A percentile compares a stretch with the other conserved stretches of the same genome.
Conservation (phyloP, 371 early-diverging fungal species). For the Apophysomyces trapeziformis region DNA sequence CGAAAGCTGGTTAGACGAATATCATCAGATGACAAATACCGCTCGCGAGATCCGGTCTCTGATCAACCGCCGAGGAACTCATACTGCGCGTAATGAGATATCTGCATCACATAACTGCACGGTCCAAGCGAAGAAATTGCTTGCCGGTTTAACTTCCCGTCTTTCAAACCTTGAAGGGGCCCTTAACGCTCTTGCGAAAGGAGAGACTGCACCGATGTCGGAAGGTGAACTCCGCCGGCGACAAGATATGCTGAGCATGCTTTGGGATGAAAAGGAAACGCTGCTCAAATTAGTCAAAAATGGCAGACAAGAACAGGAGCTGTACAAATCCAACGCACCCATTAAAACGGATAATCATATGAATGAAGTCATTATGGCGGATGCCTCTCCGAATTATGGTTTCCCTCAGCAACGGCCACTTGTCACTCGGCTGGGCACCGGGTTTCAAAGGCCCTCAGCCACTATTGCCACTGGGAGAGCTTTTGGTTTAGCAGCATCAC, state of each 20-base stretch:
- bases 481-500: constrained; percentile 65
- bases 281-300: constrained; percentile 55
- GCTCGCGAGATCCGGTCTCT: constrained; percentile 74
- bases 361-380: constrained; percentile 6
- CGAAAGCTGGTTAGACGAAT: constrained; percentile 83
- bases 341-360: constrained; percentile 14
- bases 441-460: constrained; percentile 2
- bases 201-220: constrained; percentile 47
- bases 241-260: constrained; percentile 69
- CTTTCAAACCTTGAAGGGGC: constrained; percentile 61
- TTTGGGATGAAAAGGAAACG: constrained; percentile 70
- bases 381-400: constrained; percentile 19
- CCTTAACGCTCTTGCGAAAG: constrained; percentile 51
- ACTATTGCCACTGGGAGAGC: constrained; percentile 48
- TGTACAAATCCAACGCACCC: constrained; percentile 14
- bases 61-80: constrained; percentile 69
- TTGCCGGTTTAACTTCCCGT: constrained; percentile 51
- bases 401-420: constrained; percentile 28
- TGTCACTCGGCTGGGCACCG: background rate
- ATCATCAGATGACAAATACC: constrained; percentile 58
- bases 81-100: constrained; percentile 70
- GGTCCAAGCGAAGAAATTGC: constrained; percentile 76
- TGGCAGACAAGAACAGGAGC: constrained; percentile 50
- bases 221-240: constrained; percentile 75
- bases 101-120: constrained; percentile 75